These are phyloP conservation scores for Amphicarpaea edgeworthii DNA, from an alignment of 306 rosid species.

Conservation along the genomic window DNA sequence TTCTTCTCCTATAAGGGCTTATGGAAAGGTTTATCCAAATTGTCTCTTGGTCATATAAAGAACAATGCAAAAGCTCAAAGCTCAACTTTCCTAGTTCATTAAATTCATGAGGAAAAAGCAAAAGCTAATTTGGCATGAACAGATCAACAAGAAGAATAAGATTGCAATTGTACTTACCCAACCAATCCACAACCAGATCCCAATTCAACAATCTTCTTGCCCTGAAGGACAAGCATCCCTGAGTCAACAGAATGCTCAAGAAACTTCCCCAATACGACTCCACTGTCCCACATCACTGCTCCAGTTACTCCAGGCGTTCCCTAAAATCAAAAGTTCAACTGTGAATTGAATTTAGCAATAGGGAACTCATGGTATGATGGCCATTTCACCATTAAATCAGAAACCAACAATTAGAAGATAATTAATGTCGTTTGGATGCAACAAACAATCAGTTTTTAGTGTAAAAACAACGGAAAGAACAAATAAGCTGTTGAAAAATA, in stretches of 20 bases:
- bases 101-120: neutral
- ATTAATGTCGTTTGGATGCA: no score
- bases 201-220: constrained; percentile 74
- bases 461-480: no score
- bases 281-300: constrained; percentile 94
- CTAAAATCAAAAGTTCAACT: constrained; percentile 53
- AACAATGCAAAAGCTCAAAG: constrained; percentile 8
- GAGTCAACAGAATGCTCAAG: constrained; percentile 83
- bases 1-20: neutral
- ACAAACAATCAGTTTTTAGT: no score
- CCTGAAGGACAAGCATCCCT: constrained; percentile 66
- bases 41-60: neutral
- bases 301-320: constrained; percentile 86
- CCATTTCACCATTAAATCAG: constrained; percentile 3
- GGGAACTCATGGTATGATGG: neutral
- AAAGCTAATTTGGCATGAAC: constrained; percentile 26
- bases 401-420: neutral
- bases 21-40: neutral
- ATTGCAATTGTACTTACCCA: constrained; percentile 57
- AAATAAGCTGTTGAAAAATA: no score
- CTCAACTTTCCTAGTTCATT: constrained; percentile 6
- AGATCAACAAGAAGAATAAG: constrained; percentile 33
- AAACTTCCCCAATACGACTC: constrained; percentile 78
- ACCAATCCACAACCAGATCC: constrained; percentile 92
- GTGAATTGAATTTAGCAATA: constrained; percentile 41